phyloP scores from a whole-genome alignment of 1,139 yeast species.

The Scheffersomyces segobiensis region DNA sequence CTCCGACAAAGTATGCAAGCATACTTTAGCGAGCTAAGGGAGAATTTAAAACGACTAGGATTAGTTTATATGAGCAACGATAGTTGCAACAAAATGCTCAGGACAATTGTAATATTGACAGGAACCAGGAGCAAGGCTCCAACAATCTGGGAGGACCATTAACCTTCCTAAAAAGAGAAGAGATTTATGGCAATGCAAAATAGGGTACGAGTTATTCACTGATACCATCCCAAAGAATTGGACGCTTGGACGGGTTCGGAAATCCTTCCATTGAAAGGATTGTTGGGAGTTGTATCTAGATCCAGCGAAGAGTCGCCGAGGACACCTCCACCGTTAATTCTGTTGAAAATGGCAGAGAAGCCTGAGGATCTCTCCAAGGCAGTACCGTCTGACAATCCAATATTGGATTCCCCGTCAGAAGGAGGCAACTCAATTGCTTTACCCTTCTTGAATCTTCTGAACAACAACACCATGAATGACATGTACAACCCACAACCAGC shows the following conservation, averaged over 20 bases:
- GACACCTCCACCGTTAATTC: constrained; percentile 24
- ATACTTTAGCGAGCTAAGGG: background rate
- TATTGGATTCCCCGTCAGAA: constrained; percentile 42
- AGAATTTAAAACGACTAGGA: background rate
- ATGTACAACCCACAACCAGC: constrained; percentile 63
- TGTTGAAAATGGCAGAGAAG: constrained; percentile 32
- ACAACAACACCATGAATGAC: constrained; percentile 48
- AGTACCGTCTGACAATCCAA: constrained; percentile 25
- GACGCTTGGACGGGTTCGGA: constrained; percentile 49
- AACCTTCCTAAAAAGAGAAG: background rate
- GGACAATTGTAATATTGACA: background rate
- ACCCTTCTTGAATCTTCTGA: constrained; percentile 40
- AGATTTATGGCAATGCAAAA: background rate
- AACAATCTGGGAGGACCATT: background rate
- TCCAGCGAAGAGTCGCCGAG: constrained; percentile 12
- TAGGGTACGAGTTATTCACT: constrained; percentile 5
- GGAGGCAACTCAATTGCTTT: constrained; percentile 42
- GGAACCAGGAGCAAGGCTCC: background rate
- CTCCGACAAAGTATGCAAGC: background rate
- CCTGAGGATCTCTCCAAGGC: constrained; percentile 20
- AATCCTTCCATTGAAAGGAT: constrained; percentile 25
- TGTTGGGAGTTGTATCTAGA: constrained; percentile 6
- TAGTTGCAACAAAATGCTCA: background rate
- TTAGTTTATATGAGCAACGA: background rate
- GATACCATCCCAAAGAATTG: constrained; percentile 49